phyloP scores from a whole-genome alignment of 169 alveolate species.

The Plasmodium vivax region DNA sequence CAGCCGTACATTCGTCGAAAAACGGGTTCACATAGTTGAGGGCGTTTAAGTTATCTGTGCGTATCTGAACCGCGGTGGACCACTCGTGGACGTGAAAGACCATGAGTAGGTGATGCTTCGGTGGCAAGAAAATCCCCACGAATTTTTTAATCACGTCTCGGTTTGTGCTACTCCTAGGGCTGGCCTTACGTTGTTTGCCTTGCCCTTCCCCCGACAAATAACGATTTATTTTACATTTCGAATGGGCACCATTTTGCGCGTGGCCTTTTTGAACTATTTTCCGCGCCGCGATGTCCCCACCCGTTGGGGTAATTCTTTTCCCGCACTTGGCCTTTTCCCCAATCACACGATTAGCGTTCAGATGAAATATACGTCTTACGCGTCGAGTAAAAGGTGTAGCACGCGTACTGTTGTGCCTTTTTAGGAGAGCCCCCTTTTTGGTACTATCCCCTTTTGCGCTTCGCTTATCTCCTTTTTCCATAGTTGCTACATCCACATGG shows the following conservation, averaged over 20 bases:
- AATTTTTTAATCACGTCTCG: conserved; percentile 7
- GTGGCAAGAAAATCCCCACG: conserved; percentile 61
- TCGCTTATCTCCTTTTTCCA: neutral
- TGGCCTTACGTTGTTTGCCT: neutral
- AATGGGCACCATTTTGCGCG: neutral
- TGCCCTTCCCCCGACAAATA: neutral
- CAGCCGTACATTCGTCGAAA: conserved; percentile 50
- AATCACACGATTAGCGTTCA: neutral
- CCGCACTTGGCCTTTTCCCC: neutral
- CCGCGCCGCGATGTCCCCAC: neutral
- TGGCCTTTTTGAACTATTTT: neutral
- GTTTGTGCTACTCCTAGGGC: neutral
- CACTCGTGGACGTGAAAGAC: conserved; percentile 41
- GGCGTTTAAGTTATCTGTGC: conserved; percentile 53
- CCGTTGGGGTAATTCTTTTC: neutral
- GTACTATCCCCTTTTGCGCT: conserved; percentile 5
- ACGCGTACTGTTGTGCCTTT: neutral
- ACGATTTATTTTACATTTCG: neutral
- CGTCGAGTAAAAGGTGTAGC: neutral
- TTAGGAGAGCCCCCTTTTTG: neutral
- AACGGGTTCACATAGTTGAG: conserved; percentile 50
- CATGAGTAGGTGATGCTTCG: conserved; percentile 56
- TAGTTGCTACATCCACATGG: neutral
- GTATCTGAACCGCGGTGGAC: conserved; percentile 59
- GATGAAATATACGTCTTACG: neutral